phyloP scores from a whole-genome alignment of 768 basidiomycete genomes.

The Tricholoma flavovirens region DNA sequence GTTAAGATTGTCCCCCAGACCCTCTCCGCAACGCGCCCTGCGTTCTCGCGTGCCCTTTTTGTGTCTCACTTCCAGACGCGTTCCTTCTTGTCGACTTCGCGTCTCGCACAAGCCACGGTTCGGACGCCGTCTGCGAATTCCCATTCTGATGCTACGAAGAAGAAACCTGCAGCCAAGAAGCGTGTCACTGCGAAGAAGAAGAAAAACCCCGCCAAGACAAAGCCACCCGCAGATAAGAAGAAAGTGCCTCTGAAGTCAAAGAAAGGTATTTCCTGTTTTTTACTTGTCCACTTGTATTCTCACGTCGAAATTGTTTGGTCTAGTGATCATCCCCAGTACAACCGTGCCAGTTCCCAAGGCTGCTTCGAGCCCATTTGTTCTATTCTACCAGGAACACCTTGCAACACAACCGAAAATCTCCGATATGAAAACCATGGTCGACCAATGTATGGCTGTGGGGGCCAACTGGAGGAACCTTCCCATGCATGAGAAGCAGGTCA shows the following conservation, averaged over 20 bases:
- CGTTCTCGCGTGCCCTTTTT: neutral
- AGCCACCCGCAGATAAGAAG: neutral
- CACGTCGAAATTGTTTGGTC: neutral
- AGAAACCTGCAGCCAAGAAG: slow-evolving; percentile 2
- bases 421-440: neutral
- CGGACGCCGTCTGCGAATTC: neutral
- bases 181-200: slow-evolving; percentile 3
- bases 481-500: slow-evolving; percentile 30
- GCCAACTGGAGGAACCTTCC: slow-evolving; percentile 28
- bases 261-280: neutral
- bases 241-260: slow-evolving; percentile 5
- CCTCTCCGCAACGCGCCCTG: neutral
- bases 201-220: neutral
- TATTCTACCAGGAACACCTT: neutral
- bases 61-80: slow-evolving; percentile 12
- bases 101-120: slow-evolving; percentile 5
- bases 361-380: neutral
- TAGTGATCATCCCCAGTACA: neutral
- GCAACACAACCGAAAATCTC: neutral
- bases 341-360: neutral
- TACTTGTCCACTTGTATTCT: neutral
- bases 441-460: neutral
- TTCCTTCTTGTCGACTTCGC: slow-evolving; percentile 13
- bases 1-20: slow-evolving; percentile 4
- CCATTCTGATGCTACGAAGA: neutral